A percentile compares a stretch with the other conserved stretches of the same genome.
These are phyloP conservation scores for Hanseniaspora meyeri DNA, from an alignment of 805 yeast species.

Conservation along the genomic window DNA sequence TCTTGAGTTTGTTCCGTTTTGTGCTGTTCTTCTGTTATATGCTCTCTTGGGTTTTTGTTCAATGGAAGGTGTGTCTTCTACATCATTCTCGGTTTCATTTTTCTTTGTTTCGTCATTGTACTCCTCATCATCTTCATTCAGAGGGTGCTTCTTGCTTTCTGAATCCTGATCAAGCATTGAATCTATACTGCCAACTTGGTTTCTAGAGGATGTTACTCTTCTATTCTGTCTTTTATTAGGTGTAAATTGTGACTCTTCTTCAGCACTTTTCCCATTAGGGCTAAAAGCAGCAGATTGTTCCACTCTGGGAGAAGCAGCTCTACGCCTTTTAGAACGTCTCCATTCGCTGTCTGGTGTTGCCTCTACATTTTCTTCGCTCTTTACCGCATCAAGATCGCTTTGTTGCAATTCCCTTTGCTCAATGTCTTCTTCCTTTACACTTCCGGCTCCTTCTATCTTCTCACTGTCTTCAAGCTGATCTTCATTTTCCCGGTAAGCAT, in stretches of 20 bases:
- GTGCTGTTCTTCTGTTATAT: conserved; percentile 1
- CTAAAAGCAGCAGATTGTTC: conserved; percentile 9
- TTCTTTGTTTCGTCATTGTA: conserved; percentile 3
- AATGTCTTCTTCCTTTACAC: conserved; percentile 1
- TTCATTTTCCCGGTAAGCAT: conserved; percentile 20
- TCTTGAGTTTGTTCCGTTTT: background rate
- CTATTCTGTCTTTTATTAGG: background rate
- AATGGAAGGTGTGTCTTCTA: background rate
- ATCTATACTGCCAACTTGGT: background rate
- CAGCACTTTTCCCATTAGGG: background rate
- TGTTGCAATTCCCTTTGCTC: conserved; percentile 9
- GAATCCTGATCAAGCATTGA: background rate
- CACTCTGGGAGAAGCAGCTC: background rate
- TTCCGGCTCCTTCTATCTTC: conserved; percentile 14
- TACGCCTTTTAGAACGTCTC: background rate
- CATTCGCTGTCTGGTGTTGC: conserved; percentile 3
- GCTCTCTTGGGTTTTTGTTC: conserved; percentile 4
- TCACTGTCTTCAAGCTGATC: conserved; percentile 12
- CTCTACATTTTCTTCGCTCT: conserved; percentile 6
- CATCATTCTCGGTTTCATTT: background rate
- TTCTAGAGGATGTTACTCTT: background rate
- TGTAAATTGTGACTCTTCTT: background rate
- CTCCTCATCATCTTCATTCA: conserved; percentile 5
- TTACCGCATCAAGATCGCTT: background rate
- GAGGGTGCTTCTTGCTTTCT: background rate